phyloP scores from a whole-genome alignment of 495 filamentous ascomycete genomes.

The Platismatia glauca region DNA sequence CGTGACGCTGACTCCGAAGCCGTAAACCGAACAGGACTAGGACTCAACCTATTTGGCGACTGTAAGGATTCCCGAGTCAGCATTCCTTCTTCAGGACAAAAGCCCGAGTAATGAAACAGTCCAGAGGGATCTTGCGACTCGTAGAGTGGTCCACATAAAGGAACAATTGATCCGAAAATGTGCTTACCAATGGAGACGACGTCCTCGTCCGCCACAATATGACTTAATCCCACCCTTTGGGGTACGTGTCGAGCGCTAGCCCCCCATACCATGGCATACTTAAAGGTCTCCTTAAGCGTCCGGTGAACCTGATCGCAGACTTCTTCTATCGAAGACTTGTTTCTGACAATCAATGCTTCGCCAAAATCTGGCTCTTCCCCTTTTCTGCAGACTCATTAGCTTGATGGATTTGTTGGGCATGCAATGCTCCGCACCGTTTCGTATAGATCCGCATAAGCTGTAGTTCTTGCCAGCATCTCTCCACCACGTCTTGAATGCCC shows the following conservation, averaged over 20 bases:
- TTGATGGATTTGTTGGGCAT: background rate
- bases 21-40: background rate
- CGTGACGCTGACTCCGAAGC: background rate
- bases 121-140: no score
- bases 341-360: slow-evolving; percentile 89
- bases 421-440: slow-evolving; percentile 50
- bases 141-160: no score
- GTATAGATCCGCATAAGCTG: slow-evolving; percentile 90
- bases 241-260: slow-evolving; percentile 91
- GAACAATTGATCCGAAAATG: no score
- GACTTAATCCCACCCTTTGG: slow-evolving; percentile 81
- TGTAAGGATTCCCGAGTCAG: no score
- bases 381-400: slow-evolving; percentile 43
- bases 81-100: no score
- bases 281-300: slow-evolving; percentile 94
- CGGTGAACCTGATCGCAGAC: slow-evolving; percentile 95
- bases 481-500: slow-evolving; percentile 91
- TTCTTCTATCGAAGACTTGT: slow-evolving; percentile 83
- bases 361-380: slow-evolving; percentile 83
- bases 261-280: slow-evolving; percentile 97
- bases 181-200: slow-evolving; percentile 96
- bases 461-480: slow-evolving; percentile 91
- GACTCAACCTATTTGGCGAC: slow-evolving; percentile 52
- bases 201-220: slow-evolving; percentile 89
- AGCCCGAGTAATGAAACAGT: no score